Conservation (phyloP, 768 basidiomycete species). For the Agrocybe praecox region DNA sequence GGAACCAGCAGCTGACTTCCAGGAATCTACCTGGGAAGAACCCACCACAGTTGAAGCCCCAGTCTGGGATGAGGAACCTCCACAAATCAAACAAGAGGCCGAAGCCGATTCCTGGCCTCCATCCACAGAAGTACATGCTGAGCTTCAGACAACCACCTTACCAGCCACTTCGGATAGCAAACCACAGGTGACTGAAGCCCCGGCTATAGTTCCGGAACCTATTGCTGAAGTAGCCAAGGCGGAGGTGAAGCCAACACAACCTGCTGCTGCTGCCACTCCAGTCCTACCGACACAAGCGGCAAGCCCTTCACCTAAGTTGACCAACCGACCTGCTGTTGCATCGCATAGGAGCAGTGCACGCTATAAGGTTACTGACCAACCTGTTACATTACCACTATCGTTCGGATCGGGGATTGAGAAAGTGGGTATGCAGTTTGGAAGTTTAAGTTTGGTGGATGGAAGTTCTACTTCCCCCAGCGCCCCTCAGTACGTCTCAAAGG, state of each 20-base stretch:
- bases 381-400: constrained; percentile 79
- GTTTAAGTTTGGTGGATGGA: constrained; percentile 76
- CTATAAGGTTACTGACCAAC: constrained; percentile 75
- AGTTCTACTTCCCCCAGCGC: constrained; percentile 40
- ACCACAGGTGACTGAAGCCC: constrained; percentile 27
- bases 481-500: constrained; percentile 45
- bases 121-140: constrained; percentile 23
- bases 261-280: constrained; percentile 34
- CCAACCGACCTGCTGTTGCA: constrained; percentile 52
- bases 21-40: constrained; percentile 63
- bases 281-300: neutral
- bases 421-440: constrained; percentile 90
- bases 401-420: constrained; percentile 71
- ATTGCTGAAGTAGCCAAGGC: constrained; percentile 31
- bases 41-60: constrained; percentile 70
- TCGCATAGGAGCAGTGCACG: constrained; percentile 61
- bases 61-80: constrained; percentile 73
- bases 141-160: constrained; percentile 12
- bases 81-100: constrained; percentile 37
- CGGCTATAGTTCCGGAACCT: constrained; percentile 24
- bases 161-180: constrained; percentile 4
- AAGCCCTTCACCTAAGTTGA: constrained; percentile 48
- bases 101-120: constrained; percentile 37
- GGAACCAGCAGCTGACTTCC: constrained; percentile 32
- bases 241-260: constrained; percentile 39